These are phyloP conservation scores for Magnolia changhungtana DNA, from an alignment of 164 flowering plant genomes.

Conservation along the genomic window DNA sequence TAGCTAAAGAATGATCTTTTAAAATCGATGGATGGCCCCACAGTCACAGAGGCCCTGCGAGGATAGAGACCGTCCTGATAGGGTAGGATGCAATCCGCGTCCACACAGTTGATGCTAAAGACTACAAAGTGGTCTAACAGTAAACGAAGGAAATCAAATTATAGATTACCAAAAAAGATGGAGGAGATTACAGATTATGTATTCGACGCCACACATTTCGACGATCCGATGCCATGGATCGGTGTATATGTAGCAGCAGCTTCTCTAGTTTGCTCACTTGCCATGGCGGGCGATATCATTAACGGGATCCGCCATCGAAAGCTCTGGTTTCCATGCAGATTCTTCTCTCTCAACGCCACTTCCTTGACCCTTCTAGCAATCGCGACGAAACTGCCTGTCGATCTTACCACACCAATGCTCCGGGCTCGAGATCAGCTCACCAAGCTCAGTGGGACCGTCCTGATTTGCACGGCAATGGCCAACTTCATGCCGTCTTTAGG, in stretches of 20 bases:
- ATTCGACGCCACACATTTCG: too few relatives aligned
- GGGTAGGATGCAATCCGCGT: too few relatives aligned
- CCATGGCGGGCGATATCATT: conserved; percentile 45
- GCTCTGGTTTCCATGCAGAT: conserved; percentile 57
- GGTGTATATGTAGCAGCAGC: conserved; percentile 52
- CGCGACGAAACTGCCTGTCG: conserved; percentile 50
- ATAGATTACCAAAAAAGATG: too few relatives aligned
- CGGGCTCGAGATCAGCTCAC: conserved; percentile 7
- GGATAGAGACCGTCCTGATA: too few relatives aligned
- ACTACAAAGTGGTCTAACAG: too few relatives aligned
- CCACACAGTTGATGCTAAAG: too few relatives aligned
- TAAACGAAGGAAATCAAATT: too few relatives aligned
- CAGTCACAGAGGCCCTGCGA: too few relatives aligned
- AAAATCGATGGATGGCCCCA: too few relatives aligned
- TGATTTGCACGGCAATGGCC: conserved; percentile 6
- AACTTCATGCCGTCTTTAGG: conserved; percentile 11
- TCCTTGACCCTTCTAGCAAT: conserved; percentile 45
- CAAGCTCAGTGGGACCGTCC: conserved; percentile 15
- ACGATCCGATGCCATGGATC: conserved; percentile 9
- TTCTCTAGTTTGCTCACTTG: conserved; percentile 37
- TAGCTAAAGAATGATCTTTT: too few relatives aligned
- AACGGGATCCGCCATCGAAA: conserved; percentile 31
- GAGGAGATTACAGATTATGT: too few relatives aligned
- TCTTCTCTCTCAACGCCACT: conserved; percentile 56
- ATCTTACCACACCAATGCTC: conserved; percentile 54